These are phyloP conservation scores for Bondarzewia mesenterica DNA, from an alignment of 1,284 basidiomycete genomes.

Conservation along the genomic window DNA sequence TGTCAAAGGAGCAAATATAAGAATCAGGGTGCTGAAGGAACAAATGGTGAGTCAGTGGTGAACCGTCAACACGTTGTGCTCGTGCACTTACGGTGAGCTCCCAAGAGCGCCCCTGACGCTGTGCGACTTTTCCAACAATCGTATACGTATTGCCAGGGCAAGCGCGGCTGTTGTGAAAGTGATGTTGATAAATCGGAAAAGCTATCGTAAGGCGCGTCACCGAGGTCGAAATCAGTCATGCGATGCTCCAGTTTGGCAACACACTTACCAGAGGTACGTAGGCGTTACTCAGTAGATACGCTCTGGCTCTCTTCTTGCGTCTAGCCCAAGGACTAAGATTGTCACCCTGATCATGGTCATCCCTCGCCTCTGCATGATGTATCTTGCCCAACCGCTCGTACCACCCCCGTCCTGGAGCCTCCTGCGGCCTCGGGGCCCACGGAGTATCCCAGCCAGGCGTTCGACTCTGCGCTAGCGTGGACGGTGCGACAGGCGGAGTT, in stretches of 20 bases:
- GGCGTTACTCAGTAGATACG: conserved; percentile 61
- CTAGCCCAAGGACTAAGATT: conserved; percentile 31
- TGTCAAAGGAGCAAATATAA: conserved; percentile 81
- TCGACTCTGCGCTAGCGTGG: conserved; percentile 44
- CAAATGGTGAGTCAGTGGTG: neutral
- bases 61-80: conserved; percentile 1
- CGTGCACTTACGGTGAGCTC: conserved; percentile 62
- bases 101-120: conserved; percentile 66
- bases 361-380: conserved; percentile 17
- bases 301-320: conserved; percentile 46
- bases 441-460: conserved; percentile 65
- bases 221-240: conserved; percentile 7
- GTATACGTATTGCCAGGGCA: conserved; percentile 73
- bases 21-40: conserved; percentile 63
- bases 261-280: conserved; percentile 67
- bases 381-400: conserved; percentile 11
- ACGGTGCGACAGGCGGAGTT: conserved; percentile 31
- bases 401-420: conserved; percentile 2
- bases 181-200: conserved; percentile 82
- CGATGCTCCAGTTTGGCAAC: neutral
- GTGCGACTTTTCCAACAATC: conserved; percentile 44
- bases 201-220: conserved; percentile 32
- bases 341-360: conserved; percentile 26
- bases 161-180: conserved; percentile 75
- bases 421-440: conserved; percentile 42